phyloP scores from a whole-genome alignment of 495 filamentous ascomycete species.

The Xylaria bambusicola region DNA sequence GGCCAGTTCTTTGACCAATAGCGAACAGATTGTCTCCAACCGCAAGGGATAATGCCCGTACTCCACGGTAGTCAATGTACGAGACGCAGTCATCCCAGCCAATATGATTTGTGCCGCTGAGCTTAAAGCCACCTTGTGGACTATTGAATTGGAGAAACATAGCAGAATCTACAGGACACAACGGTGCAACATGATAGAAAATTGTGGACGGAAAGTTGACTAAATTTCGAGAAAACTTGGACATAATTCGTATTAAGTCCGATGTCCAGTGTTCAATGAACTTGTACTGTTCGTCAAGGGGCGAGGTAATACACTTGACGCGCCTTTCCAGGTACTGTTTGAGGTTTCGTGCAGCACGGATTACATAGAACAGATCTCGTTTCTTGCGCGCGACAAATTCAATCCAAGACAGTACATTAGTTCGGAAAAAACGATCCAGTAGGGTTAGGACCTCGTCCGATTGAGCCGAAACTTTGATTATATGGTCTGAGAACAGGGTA shows the following conservation, averaged over 20 bases:
- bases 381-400: not conserved
- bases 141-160: conserved; percentile 2
- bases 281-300: not conserved
- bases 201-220: conserved; percentile 2
- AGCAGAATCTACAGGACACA: conserved; percentile 8
- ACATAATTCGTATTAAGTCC: not conserved
- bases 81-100: not conserved
- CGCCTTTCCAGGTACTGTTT: not conserved
- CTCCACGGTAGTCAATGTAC: not conserved
- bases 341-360: not conserved
- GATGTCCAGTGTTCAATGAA: not conserved
- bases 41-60: not conserved
- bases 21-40: not conserved
- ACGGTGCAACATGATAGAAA: conserved; percentile 10
- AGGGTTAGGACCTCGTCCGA: not conserved
- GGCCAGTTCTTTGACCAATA: not conserved
- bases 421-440: conserved; percentile 10
- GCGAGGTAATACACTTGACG: not conserved
- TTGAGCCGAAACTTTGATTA: not conserved
- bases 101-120: not conserved
- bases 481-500: not conserved
- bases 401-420: conserved; percentile 7
- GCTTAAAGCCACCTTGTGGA: not conserved
- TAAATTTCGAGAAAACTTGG: not conserved
- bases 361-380: not conserved